These are phyloP conservation scores for Puccinia brachypodii DNA, from an alignment of 1,284 basidiomycete genomes.

Conservation along the genomic window DNA sequence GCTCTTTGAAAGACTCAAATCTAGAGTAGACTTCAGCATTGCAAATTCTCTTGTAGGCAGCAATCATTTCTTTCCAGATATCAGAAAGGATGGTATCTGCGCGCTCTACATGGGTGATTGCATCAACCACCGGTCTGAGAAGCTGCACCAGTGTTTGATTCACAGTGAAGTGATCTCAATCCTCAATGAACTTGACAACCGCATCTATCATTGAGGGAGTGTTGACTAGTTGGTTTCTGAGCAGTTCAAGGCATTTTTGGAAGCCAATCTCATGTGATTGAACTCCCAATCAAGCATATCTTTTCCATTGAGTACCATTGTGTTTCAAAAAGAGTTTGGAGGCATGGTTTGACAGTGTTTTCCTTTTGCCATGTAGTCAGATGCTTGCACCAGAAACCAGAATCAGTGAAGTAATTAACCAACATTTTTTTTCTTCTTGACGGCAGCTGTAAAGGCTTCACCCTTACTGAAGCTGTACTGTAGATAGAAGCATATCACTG, in stretches of 20 bases:
- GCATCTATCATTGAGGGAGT: not conserved
- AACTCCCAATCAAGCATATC: conserved; percentile 3
- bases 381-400: conserved; percentile 9
- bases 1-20: conserved; percentile 7
- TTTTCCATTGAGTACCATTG: not conserved
- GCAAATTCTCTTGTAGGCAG: not conserved
- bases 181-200: not conserved
- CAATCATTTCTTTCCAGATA: conserved; percentile 19
- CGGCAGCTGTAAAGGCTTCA: too few species aligned
- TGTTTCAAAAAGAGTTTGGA: not conserved
- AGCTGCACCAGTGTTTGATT: conserved; percentile 21
- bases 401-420: not conserved
- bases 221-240: not conserved
- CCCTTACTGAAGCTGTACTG: too few species aligned
- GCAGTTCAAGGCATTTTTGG: conserved; percentile 5
- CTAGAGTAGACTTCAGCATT: not conserved
- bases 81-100: conserved; percentile 3
- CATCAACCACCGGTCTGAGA: conserved; percentile 13
- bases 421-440: not conserved
- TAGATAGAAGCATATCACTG: too few species aligned
- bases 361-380: not conserved
- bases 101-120: not conserved
- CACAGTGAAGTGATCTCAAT: conserved; percentile 20
- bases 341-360: not conserved
- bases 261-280: conserved; percentile 6